Percentiles rank a stretch among this genome's conserved stretches.
Conservation (phyloP, 768 basidiomycete genomes). For the Hysterangium stoloniferum region DNA sequence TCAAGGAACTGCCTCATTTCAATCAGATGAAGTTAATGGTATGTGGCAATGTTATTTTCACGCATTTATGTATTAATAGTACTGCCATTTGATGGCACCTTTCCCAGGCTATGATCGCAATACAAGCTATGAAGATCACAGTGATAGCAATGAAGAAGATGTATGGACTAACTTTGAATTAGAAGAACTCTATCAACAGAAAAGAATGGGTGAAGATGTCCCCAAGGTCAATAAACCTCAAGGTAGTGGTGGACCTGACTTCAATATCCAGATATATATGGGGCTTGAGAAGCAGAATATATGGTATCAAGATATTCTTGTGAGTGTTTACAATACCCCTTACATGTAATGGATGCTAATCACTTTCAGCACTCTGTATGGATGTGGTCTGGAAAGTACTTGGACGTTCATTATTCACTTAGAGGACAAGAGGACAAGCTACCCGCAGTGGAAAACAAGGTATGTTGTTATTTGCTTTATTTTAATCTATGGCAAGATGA, state of each 20-base stretch:
- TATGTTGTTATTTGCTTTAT: not conserved
- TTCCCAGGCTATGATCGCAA: too few species aligned
- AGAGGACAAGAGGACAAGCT: not conserved
- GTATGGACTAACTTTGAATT: too few species aligned
- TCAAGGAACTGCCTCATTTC: too few species aligned
- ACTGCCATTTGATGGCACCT: too few species aligned
- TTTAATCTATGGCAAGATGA: too few species aligned
- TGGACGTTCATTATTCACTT: not conserved
- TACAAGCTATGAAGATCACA: too few species aligned
- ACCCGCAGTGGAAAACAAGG: not conserved
- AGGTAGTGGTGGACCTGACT: not conserved
- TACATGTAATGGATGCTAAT: not conserved
- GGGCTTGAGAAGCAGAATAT: not conserved
- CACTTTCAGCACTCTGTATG: not conserved
- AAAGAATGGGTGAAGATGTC: not conserved
- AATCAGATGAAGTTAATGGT: too few species aligned
- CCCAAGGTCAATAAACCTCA: not conserved
- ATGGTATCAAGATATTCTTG: not conserved
- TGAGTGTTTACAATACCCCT: not conserved
- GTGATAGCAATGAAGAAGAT: too few species aligned
- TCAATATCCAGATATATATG: not conserved
- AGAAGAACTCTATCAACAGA: not conserved
- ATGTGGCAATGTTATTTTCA: too few species aligned
- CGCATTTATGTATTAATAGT: too few species aligned
- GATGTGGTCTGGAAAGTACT: not conserved